Base-by-base conservation (phyloP, 805 yeast genomes). In the Saccharomycodes ludwigii region DNA sequence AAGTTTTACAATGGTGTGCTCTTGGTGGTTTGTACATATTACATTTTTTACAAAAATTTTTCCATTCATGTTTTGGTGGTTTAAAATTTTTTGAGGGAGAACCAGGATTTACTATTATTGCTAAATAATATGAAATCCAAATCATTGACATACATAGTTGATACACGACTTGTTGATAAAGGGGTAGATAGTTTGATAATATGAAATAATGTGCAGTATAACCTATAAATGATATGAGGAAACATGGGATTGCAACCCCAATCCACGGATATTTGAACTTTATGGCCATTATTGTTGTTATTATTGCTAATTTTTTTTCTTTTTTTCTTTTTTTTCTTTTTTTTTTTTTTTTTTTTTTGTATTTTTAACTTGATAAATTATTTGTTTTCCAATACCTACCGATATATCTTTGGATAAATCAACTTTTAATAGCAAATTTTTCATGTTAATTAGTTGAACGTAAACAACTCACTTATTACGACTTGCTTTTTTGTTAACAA, bases 1-100 rank as follows among this genome's bases (percentile, higher is more conserved):
- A 83, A 1, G 71, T 66, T 43, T 77, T 77, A 52, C 95, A 85
- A 56, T 85, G 95, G 49, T 85, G 95, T 4, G 83, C 48, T 38
- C 95, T 57, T 46, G 77, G 88, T 0, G 95, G 95, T 49, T 85
- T 85, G 54, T 67, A 73, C 24, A 52, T 55, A 24, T 73, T 42
- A 53, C 95, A 85, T 50, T 81, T 83, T 35, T 63, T 55, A 48
- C 95, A 84, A 65, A 72, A 81, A 40, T 74, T 63, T 37, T 58
- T 59, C 86, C 84, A 76, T 38, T 66, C 69, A 2, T 59, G 63
- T 3, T 51, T 41, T 2, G 38, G 40, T 1, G 73, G 66, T n/a
- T 52, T 36, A 46, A 61, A 76, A 10, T 56, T 49, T 3, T 43
- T 33, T 0, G 81, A 75, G 0, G 91, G 78, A 0, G 65, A 47